Evolutionary conservation across 176 grass and related monocot species (phyloP).

Genomic region (Phoenix roebelenii): DNA sequence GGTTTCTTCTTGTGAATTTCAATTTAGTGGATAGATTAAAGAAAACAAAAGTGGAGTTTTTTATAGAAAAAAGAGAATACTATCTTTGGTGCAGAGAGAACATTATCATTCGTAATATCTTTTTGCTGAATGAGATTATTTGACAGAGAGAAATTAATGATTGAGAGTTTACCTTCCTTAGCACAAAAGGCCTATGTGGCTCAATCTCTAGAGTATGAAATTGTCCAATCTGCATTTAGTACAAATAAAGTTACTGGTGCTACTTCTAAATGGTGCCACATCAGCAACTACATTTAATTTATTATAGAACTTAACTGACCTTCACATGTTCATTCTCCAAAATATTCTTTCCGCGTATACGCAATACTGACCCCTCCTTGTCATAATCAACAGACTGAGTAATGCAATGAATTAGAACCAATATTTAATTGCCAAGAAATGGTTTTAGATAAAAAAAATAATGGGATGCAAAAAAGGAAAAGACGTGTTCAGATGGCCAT

Average conservation of each 20-base stretch:
- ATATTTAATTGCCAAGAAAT: constrained; percentile 2
- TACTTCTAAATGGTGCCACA: background rate
- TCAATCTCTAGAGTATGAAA: constrained; percentile 93
- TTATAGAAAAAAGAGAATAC: too few relatives aligned
- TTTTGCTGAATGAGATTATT: too few relatives aligned
- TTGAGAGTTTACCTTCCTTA: constrained; percentile 56
- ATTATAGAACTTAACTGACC: constrained; percentile 37
- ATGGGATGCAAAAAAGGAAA: background rate
- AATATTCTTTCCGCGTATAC: constrained; percentile 83
- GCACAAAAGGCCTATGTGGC: constrained; percentile 59
- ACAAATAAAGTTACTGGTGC: background rate
- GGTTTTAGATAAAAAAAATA: background rate
- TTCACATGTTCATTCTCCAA: constrained; percentile 82
- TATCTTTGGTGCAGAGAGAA: too few relatives aligned
- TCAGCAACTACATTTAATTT: constrained; percentile 1
- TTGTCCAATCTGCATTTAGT: constrained; percentile 58
- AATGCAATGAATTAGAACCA: background rate
- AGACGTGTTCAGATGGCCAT: background rate
- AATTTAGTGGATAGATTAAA: too few relatives aligned
- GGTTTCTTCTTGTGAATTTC: too few relatives aligned
- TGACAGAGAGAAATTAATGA: constrained; percentile 1
- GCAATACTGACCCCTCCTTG: constrained; percentile 74
- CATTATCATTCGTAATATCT: too few relatives aligned
- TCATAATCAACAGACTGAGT: constrained; percentile 82
- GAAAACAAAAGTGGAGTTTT: too few relatives aligned